phyloP scores from a whole-genome alignment of 1,284 basidiomycete species.

The Cutaneotrichosporon sp. region DNA sequence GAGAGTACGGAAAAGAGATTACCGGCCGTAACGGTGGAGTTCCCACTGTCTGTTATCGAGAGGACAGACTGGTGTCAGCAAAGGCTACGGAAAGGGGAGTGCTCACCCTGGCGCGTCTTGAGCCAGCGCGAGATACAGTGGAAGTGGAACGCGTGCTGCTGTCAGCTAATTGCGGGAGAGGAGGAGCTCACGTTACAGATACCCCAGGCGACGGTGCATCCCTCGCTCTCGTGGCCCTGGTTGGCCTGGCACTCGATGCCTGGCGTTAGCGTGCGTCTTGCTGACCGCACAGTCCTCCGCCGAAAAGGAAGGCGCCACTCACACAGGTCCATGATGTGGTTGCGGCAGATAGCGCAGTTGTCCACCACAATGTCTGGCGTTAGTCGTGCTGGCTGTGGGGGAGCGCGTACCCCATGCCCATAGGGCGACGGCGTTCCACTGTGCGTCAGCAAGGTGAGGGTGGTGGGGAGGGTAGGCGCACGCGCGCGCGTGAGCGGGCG shows the following conservation, averaged over 20 bases:
- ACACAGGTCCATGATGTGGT: constrained; percentile 99
- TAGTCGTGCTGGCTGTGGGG: neutral
- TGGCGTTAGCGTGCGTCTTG: constrained; percentile 49
- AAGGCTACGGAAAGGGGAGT: neutral
- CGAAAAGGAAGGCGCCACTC: constrained; percentile 46
- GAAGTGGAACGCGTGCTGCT: constrained; percentile 98
- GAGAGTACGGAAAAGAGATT: constrained; percentile 4
- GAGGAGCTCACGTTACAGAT: constrained; percentile 76
- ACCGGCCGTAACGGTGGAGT: constrained; percentile 49
- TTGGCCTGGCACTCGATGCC: constrained; percentile 99
- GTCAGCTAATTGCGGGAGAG: neutral
- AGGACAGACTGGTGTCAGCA: constrained; percentile 67
- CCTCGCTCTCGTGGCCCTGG: constrained; percentile 88
- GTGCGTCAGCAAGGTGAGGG: neutral
- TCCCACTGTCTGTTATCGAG: constrained; percentile 70
- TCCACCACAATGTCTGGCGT: constrained; percentile 82
- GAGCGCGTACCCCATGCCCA: constrained; percentile 83
- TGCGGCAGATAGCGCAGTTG: constrained; percentile 92
- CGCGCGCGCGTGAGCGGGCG: too few relatives aligned
- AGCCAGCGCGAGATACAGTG: constrained; percentile 99
- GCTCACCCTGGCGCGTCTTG: constrained; percentile 78
- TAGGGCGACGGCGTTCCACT: constrained; percentile 95
- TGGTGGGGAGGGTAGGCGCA: too few relatives aligned
- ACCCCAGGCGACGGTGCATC: constrained; percentile 98
- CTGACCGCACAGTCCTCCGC: too few relatives aligned